Evolutionary conservation across 306 rosid genomes (phyloP), one percentile per base, ranked within the genome.

Genomic region (Quercus ilex): DNA sequence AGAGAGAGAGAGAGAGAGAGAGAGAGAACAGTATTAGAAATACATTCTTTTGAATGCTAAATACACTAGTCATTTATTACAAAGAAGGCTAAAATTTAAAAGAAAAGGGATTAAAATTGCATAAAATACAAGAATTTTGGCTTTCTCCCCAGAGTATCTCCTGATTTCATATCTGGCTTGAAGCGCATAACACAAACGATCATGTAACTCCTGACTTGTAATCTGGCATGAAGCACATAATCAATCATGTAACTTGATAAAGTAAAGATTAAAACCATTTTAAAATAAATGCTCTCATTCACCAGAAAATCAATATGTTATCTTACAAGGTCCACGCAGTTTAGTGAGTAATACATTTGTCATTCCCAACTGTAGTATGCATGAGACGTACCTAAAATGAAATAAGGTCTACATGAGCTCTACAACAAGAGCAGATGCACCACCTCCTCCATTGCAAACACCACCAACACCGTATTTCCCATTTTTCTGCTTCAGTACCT

Each of bases 391-490:
- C 52, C 55, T 1, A 6, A 75, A 75, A 63, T 28, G 77, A 71
- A 77, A 57, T 8, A 74, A 57, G 58, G 76, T 83, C 88, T 80
- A 96, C 63, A 89, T 74, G 33, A 96, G 96, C 86, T 96, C 98
- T 80, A 96, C 70, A n/a, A 96, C 98, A 79, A 96, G 92, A 71
- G 98, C 99, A 77, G 99, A 96, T 85, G 97, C 99, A 75, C 99
- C 99, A 59, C 99, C 99, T 71, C 99, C 99, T 68, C 99, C 99
- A 13, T 96, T 96, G 89, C 99, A 96, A 73, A 96, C 90, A 74
- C 98, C 99, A 46, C 94, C 97, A 57, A 92, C 97, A 38, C 99
- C 99, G 23, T 91, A 89, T 85, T 93, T 96, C 65, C 96, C 98
- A 62, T 87, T 92, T 84, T 90, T 93, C 80, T 91, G 92, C 91